Base-by-base conservation (phyloP, 495 filamentous ascomycete species). In the Articulospora tetracladia region DNA sequence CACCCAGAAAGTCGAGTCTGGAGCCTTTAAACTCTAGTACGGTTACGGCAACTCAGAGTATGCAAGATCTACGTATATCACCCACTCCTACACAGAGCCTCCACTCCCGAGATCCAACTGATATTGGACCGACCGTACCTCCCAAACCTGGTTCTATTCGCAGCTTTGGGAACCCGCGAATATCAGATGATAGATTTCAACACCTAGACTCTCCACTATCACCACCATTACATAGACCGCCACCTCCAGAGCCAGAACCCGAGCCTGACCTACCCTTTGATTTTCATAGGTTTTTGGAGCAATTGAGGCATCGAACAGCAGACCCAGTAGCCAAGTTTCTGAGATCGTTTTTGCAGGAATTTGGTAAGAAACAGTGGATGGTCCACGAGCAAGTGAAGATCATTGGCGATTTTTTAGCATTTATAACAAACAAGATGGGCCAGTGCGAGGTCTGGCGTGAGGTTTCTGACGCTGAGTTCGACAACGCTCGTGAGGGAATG, bases 321-420 rank as follows among this genome's bases (percentile, higher is more conserved):
- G 94, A 99, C 66, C 95, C 94, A 4, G 93, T 99, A 1, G 95
- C 94, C 13, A 90, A 91, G 63, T 99, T 96, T 70, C 82, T 99
- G 20, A 87, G 93, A 48, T 97, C 93, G 6, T 99, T 99, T 69
- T 77, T 99, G 13, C 80, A 83, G 34, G 94, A 98, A 71, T 99
- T 99, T 74, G 91, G 88, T 12, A 99, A 99, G 74, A 90, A 91
- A 65, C 95, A 97, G 72, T 99, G 94, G 94, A 95, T 96, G 93
- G 94, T 96, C 8, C 94, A 98, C 68, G 94, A 99, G 73, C 94
- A 99, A 71, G 93, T 97, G 63, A 99, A 99, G 71, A 97, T 99
- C 48, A 93, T 99, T 60, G 85, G 90, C 57, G 94, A 99, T 69
- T 99, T 99, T 67, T 77, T 99, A 39, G 81, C 90, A n/a, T 99